Evolutionary conservation across 2,329 filamentous ascomycete genomes (phyloP), one percentile per base, ranked within the genome.

Genomic region (Phaeophleospora eucalypticola): DNA sequence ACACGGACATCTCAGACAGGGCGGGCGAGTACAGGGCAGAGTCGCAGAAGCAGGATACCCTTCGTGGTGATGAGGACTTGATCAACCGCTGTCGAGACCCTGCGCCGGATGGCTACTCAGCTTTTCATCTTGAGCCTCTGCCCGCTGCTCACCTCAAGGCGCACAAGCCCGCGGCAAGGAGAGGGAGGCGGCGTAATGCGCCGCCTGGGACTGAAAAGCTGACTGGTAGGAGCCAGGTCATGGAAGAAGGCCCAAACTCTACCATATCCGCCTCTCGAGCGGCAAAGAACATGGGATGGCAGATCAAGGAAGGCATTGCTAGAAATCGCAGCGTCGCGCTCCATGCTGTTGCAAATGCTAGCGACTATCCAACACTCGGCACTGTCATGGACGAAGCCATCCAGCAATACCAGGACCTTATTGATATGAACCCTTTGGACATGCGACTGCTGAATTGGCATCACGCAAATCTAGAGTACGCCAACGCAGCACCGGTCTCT

Each of bases 391-490:
- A 98, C 61, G 83, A 89, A 55, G 88, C 89, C n/a, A 83, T 98
- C 50, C 78, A 78, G 15, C 90, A 97, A 65, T 98, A 95, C 65
- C 84, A 87, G 60, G 76, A 79, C 24, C 79, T 98, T 40, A 78
- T 97, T 20, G 84, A 95, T 48, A 71, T 98, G 43, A 87, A 83
- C 12, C 80, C 90, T 1, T 87, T 89, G 63, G 93, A 98, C 61
- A 84, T 95, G 68, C 82, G 93, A 37, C 75, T 98, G 14, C 78
- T 97, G 61, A 98, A 96, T 63, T 98, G 93, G 93, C 94, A 98
- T 68, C 86, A 96, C 66, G 94, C 94, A 55, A 98, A 98, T 63
- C 77, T 98, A 12, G 93, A 98, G 68, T 98, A 98, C 64, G 94
- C 91, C 53, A 98, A 97, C 66, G 93, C 93, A 2, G 87, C 84